Conservation (phyloP, 2,329 filamentous ascomycete species). For the Fusarium secorum region DNA sequence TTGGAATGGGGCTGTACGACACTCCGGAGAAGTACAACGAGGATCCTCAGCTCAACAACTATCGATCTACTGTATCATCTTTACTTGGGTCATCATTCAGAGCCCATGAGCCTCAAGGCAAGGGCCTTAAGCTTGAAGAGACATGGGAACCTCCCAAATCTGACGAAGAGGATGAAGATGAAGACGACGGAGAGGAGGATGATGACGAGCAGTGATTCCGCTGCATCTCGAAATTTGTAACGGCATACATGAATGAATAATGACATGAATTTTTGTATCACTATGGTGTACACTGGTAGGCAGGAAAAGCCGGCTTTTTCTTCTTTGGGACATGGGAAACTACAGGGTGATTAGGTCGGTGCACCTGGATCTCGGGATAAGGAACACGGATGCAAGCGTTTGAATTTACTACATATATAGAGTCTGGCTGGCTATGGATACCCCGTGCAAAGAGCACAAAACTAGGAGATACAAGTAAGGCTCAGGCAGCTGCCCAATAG, state of each 20-base stretch:
- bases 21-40: constrained; percentile 65
- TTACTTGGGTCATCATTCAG: constrained; percentile 61
- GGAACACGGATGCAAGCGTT: constrained; percentile 13
- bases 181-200: constrained; percentile 55
- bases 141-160: constrained; percentile 76
- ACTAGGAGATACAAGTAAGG: constrained; percentile 4
- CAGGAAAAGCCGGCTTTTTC: constrained; percentile 4
- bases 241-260: constrained; percentile 32
- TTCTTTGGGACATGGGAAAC: not conserved
- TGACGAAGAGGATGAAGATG: constrained; percentile 64
- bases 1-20: constrained; percentile 86
- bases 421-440: constrained; percentile 35
- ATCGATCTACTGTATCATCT: constrained; percentile 62
- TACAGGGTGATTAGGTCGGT: constrained; percentile 9
- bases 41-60: constrained; percentile 61
- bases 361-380: constrained; percentile 18
- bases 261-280: constrained; percentile 30
- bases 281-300: constrained; percentile 12
- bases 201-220: constrained; percentile 45
- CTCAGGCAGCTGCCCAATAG: constrained; percentile 14
- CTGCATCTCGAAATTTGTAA: constrained; percentile 25
- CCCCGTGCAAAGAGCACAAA: constrained; percentile 33
- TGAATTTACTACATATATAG: constrained; percentile 23
- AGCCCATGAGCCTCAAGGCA: constrained; percentile 62
- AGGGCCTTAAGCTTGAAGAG: constrained; percentile 82